Base-by-base conservation (phyloP, 495 filamentous ascomycete genomes). In the Penicillium macrosclerotiorum region DNA sequence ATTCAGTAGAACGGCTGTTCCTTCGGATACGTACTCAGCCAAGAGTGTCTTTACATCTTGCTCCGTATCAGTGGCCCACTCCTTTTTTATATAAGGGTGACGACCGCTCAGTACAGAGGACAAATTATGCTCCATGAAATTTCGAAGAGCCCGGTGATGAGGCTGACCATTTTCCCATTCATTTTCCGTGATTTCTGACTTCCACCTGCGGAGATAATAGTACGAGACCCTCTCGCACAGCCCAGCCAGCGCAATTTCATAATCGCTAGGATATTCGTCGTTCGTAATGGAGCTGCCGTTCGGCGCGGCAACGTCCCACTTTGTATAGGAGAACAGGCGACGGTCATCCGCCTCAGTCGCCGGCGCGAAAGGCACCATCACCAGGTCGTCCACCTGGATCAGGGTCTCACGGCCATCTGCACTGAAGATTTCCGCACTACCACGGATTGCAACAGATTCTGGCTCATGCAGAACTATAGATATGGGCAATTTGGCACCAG, bases 371-470 rank as follows among this genome's bases (percentile, higher is more conserved):
- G 46, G 30, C 22, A 16, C 17, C 8, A 49, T 5, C 3, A 8
- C 14, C 5, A 40, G 20, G 13, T 24, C 38, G 6, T 49, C 36
- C 5, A 49, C 32, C 31, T 49, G 37, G 16, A 49, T 20, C 16
- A 42, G 20, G 13, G 20, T 14, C 4, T 42, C 7, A 20, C 14
- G 8, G 8, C 5, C 20, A 19, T 22, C 37, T 5, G 3, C 37
- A 18, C 17, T 29, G 17, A 42, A 35, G 5, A 48, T 12, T 2
- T 48, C 20, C 3, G 41, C 24, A 25, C 18, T 38, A 12, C 8
- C 35, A n/a, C 3, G 22, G 16, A 38, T 23, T 11, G n/a, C 30
- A 32, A 14, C 6, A 14, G 30, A 5, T 11, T 27, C 25, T 27
- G 25, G 11, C 4, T 29, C 37, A 24, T 38, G 8, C 19, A 26